Conservation (phyloP, 306 rosid species). For the Styphnolobium japonicum region DNA sequence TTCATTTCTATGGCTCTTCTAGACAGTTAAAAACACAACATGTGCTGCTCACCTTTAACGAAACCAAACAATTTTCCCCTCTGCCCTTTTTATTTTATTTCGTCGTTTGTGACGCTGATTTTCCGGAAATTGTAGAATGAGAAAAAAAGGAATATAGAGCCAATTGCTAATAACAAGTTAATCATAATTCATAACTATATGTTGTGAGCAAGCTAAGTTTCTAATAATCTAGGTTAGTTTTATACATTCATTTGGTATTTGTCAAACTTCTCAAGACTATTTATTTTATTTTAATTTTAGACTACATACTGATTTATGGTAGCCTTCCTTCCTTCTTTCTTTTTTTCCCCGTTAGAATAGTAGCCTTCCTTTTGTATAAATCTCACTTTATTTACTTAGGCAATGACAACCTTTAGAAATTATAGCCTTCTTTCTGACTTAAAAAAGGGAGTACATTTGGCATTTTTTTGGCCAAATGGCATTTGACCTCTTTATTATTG, state of each 20-base stretch:
- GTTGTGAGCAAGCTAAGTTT: neutral
- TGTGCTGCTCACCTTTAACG: conserved; percentile 30
- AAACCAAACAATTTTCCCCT: neutral
- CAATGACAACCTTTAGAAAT: neutral
- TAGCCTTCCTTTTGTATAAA: too few species aligned
- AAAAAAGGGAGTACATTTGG: neutral
- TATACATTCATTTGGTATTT: neutral
- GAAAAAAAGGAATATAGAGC: neutral
- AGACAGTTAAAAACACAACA: conserved; percentile 35
- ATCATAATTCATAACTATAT: too few species aligned
- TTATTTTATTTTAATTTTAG: neutral
- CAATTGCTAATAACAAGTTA: neutral
- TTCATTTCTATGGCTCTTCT: conserved; percentile 10
- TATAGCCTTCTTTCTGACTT: neutral
- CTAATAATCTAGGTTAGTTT: neutral
- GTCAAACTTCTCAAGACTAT: neutral
- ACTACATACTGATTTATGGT: too few species aligned
- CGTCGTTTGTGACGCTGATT: neutral
- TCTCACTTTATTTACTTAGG: too few species aligned
- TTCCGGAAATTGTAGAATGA: neutral
- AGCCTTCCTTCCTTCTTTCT: too few species aligned
- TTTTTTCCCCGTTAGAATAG: too few species aligned
- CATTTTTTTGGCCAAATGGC: neutral
- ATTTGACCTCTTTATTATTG: too few species aligned
- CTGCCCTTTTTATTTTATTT: neutral